Evolutionary conservation across 768 basidiomycete genomes (phyloP), one percentile per base, ranked within the genome.

Genomic region (Termitomyces sp.): DNA sequence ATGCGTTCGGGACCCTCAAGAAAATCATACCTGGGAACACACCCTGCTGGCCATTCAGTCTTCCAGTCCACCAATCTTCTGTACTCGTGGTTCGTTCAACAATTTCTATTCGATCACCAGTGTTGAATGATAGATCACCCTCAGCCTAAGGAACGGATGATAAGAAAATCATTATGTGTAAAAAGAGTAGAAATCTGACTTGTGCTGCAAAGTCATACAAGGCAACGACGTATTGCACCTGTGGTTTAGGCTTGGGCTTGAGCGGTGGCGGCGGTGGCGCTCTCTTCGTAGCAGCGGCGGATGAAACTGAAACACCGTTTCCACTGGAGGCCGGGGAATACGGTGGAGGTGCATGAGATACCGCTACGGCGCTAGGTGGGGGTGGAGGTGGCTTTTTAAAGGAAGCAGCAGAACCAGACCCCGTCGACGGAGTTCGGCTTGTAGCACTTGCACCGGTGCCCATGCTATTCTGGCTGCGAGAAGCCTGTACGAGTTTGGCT

Each of bases 21-120:
- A 32, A 36, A 46, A 32, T 63, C 69, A 68, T 74, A 82, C 90
- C 92, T 55, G 95, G 96, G 74, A 98, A 98, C 16, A 94, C 89
- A 8, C 95, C 95, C 68, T 92, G 84, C 60, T 70, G 69, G 7
- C 94, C 94, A 62, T 92, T 85, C 63, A 96, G 53, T 65, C 83
- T 80, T 7, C 96, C 95, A 27, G 94, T 97, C 96, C 96, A 98
- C 95, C 95, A 98, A 68, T 98, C 95, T 68, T 98, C 92, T 27
- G 86, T 68, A 65, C 85, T 94, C 7, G 81, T 82, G 18, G 88
- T 86, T 71, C 83, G 83, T 71, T 94, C 87, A 36, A 97, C 80
- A 54, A 98, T 76, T 73, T 96, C 93, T 70, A 98, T 98, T 62
- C 81, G 78, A 71, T 98, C 95, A 16, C 96, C 96, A 16, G 85